Evolutionary conservation across 2,329 filamentous ascomycete species (phyloP), one percentile per base, ranked within the genome.

Genomic region (Fusarium udum): DNA sequence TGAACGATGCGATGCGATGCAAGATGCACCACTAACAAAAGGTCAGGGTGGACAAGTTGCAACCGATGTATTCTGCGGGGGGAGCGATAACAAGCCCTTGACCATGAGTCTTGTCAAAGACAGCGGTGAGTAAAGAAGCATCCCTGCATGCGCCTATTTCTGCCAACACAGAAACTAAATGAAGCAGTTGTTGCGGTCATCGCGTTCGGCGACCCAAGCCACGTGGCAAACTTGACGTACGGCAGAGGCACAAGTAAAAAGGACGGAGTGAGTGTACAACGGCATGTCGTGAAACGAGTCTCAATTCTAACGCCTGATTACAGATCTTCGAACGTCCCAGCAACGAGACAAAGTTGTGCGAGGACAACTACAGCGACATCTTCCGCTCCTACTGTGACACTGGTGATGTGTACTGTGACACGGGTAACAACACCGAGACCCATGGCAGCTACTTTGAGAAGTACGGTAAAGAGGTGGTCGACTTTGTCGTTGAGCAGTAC

Each of bases 181-280:
- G 16, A 32, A 46, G 24, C 58, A 85, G 83, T 85, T 43, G 80
- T 84, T 61, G 83, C 83, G 32, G 78, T 84, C 65, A 72, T 83
- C 49, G 69, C 84, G 58, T 83, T 84, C 57, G 84, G 84, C 52
- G 83, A 85, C 76, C 84, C 84, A 26, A 81, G 81, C 64, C 81
- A 83, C 75, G 75, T 80, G 68, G 76, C 77, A 76, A 80, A 81
- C 60, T 61, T 78, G 31, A 75, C 80, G 49, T 85, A 82, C 77
- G 78, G 81, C 74, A 73, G 65, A 34, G 83, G 83, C 64, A 83
- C 81, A 26, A 82, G 81, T 73, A 78, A 77, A 10, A 78, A 69
- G 3, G 67, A 83, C 57, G 83, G 83, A 28, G 83, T 85, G 78
- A 66, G 83, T 79, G 32, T 13, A 63, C n/a, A 43, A 18, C 22